A percentile compares a stretch with the other conserved stretches of the same genome.
Conservation (phyloP, 768 basidiomycete species). For the Psilocybe tampanensis region DNA sequence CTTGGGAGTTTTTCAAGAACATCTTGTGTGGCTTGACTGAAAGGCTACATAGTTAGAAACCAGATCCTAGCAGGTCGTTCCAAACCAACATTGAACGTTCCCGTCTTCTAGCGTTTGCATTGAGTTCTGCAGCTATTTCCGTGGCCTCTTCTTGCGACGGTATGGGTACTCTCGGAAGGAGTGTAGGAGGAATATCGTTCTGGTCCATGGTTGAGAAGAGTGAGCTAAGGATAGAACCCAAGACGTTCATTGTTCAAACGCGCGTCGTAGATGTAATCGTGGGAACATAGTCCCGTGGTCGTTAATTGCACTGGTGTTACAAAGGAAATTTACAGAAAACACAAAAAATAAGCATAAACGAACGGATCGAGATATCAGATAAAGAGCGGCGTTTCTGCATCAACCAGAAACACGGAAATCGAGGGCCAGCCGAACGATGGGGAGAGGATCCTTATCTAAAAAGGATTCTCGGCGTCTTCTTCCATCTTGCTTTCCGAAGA, state of each 20-base stretch:
- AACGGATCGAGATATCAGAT: conserved; percentile 11
- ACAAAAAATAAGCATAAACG: conserved; percentile 22
- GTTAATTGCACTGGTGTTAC: conserved; percentile 19
- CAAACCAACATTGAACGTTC: too few species aligned
- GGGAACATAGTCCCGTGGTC: conserved; percentile 24
- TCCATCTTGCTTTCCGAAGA: conserved; percentile 37
- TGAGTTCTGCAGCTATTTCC: too few species aligned
- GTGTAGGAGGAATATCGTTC: background rate
- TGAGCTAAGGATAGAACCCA: background rate
- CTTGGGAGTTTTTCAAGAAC: conserved; percentile 49
- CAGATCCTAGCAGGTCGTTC: too few species aligned
- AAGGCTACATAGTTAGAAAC: background rate
- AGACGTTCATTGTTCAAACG: background rate
- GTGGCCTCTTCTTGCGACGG: too few species aligned
- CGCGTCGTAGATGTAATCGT: conserved; percentile 23
- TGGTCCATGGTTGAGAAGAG: background rate
- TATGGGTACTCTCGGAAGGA: too few species aligned
- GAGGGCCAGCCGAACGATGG: conserved; percentile 15
- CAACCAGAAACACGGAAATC: conserved; percentile 8
- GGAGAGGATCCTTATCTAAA: conserved; percentile 38
- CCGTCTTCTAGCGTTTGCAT: too few species aligned
- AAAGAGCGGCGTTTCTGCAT: conserved; percentile 4
- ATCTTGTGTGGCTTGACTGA: conserved; percentile 37
- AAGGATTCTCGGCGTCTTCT: conserved; percentile 73
- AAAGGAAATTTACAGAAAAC: conserved; percentile 24